phyloP scores from a whole-genome alignment of 176 grass and related monocot species.

The Juncus inflexus region DNA sequence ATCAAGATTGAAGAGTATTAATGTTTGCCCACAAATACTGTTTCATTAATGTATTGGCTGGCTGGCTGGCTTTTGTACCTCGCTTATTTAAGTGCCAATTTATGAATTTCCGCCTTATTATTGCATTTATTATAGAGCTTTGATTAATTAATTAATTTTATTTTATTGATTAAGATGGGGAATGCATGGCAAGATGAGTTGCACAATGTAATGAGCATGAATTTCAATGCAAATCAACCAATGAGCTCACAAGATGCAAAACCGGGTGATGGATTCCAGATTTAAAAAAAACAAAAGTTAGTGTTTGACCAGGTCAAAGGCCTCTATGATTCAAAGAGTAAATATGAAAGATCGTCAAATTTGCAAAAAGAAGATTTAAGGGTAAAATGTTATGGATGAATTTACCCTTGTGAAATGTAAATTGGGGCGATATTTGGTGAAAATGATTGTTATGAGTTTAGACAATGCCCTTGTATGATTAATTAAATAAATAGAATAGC shows the following conservation, averaged over 20 bases:
- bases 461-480: slow-evolving; percentile 29
- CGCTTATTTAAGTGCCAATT: slow-evolving; percentile 9
- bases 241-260: slow-evolving; percentile 24
- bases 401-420: slow-evolving; percentile 26
- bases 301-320: not conserved
- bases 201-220: slow-evolving; percentile 31
- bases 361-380: slow-evolving; percentile 6
- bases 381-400: not conserved
- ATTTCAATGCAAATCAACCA: slow-evolving; percentile 18
- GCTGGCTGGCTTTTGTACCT: slow-evolving; percentile 5
- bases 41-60: slow-evolving; percentile 19
- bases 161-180: slow-evolving; percentile 17
- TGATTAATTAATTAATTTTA: not conserved
- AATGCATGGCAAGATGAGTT: slow-evolving; percentile 27
- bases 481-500: slow-evolving; percentile 30
- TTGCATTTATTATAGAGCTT: slow-evolving; percentile 20
- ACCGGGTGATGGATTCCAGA: slow-evolving; percentile 21
- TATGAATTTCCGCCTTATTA: slow-evolving; percentile 14
- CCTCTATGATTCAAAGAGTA: slow-evolving; percentile 6
- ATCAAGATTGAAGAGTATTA: not conserved
- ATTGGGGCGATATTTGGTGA: slow-evolving; percentile 26
- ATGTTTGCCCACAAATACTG: slow-evolving; percentile 20
- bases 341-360: slow-evolving; percentile 24
- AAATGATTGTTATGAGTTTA: slow-evolving; percentile 19
- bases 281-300: slow-evolving; percentile 7